Base-by-base conservation (phyloP, 306 rosid genomes). In the Prunus kanzakura region DNA sequence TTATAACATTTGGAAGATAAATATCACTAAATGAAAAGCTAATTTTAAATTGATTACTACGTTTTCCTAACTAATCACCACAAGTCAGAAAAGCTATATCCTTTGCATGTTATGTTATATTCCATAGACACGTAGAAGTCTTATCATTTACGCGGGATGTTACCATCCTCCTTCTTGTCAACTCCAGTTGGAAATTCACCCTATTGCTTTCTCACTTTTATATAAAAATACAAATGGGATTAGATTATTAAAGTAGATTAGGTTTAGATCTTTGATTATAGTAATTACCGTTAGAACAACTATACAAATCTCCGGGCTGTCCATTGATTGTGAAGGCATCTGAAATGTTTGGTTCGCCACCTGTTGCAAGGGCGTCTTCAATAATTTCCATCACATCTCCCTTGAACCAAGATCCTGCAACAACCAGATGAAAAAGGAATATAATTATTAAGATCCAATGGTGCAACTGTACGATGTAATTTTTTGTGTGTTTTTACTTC, bases 281-380 rank as follows among this genome's bases (percentile, higher is more conserved):
- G 20, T 12, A 22, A 14, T 58, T 58, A 73, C 77, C 77, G 12
- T 27, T 45, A 27, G 77, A 73, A 35, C 77, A 73, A 27, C 4
- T 27, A 50, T 60, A 73, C 5, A 73, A 73, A n/a, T 60, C 58
- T 57, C 85, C 85, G 14, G 82, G 85, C 54, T 78, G 76, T 15
- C 85, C 85, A 54, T 82, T 82, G 29, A 82, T 82, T 0, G 85
- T 78, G 68, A 32, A 67, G 60, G 76, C 84, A 83, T 83, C 73
- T 3, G 81, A 71, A 16, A 0, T 0, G 20, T 83, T 83, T 20
- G 87, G 87, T 0, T 80, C 84, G 6, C 11, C 71, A 4, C 84
- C 84, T 30, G 32, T 35, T 52, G 46, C 58, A 8, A 79, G 69
- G 0, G 79, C 78, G 7, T 67, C 50, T 47, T 43, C 55, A 1